Base-by-base conservation (phyloP, 2,329 filamentous ascomycete species). In the Lasiodiplodia hormozganensis region DNA sequence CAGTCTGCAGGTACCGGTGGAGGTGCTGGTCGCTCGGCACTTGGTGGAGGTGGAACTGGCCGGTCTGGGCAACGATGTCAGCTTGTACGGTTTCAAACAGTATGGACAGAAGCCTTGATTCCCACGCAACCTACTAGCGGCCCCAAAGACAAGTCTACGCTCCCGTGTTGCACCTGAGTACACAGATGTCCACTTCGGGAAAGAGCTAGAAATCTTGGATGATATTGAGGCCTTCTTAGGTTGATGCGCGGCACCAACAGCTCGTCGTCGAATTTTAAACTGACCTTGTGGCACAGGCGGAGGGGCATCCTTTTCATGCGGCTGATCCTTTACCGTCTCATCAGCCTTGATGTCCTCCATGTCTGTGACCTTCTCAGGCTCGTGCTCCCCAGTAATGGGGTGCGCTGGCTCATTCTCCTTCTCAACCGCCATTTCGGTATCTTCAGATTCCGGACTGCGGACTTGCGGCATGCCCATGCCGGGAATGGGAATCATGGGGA, bases 401-500 rank as follows among this genome's bases (percentile, higher is more conserved):
- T 80, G 76, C 23, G 79, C 73, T 28, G 80, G 75, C 62, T 82
- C 81, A 52, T 86, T 82, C 67, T 86, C 85, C 68, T 88, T 87
- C 68, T 84, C 84, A 70, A 86, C 73, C 67, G 75, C 72, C 31
- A 81, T 72, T 77, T 85, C 71, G 58, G 75, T 76, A 18, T 81
- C 74, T 65, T 83, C 81, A 68, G 80, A 70, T 69, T 83, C 84
- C 10, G 85, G 85, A 68, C 85, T 88, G 69, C 68, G 75, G 25
- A 81, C 79, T 49, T 52, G 77, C 69, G 76, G 79, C 68, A 77
- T 85, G 70, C 88, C 86, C 87, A 97, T 88, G 11, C 92, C 92
- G 16, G 92, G 92, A 69, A 97, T 80, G 5, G 85, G 84, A 76
- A 89, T 85, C 76, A 89, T 85, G 28, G 86, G 85, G 14, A 77